Percentiles rank a stretch among this genome's conserved stretches.
These are phyloP conservation scores for Salix arbutifolia DNA, from an alignment of 345 rosid genomes.

Conservation along the genomic window DNA sequence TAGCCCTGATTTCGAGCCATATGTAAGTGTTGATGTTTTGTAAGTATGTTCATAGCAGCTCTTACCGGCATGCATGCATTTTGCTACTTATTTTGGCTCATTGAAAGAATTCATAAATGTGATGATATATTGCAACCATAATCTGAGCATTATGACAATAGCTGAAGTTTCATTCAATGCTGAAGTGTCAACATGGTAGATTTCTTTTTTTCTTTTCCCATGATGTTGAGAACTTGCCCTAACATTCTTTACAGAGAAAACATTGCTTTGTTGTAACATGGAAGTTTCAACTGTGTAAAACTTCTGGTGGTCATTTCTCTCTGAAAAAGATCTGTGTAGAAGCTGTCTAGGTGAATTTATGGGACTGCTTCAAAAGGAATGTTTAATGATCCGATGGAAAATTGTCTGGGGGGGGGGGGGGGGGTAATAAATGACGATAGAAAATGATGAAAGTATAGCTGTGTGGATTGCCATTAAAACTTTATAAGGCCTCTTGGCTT, in stretches of 20 bases:
- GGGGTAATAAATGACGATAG: background rate
- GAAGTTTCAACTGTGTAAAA: background rate
- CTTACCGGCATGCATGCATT: background rate
- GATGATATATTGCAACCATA: background rate
- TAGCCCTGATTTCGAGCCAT: constrained; percentile 77
- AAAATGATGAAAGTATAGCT: background rate
- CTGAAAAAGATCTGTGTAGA: background rate
- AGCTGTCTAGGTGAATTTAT: background rate
- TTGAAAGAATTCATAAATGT: background rate
- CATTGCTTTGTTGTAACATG: too few species aligned
- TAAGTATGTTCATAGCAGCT: background rate
- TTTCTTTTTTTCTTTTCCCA: background rate
- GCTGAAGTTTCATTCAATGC: background rate
- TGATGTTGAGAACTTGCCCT: background rate
- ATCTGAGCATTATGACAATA: background rate
- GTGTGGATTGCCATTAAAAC: background rate
- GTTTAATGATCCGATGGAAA: background rate
- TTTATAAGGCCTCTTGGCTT: background rate
- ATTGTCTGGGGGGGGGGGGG: background rate
- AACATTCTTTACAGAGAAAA: background rate
- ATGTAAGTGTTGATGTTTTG: constrained; percentile 46
- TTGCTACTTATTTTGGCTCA: background rate
- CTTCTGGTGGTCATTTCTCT: background rate
- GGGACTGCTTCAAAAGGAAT: background rate
- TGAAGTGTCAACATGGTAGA: background rate